Evolutionary conservation across 805 yeast species (phyloP).

Genomic region (Suhomyces sp.): DNA sequence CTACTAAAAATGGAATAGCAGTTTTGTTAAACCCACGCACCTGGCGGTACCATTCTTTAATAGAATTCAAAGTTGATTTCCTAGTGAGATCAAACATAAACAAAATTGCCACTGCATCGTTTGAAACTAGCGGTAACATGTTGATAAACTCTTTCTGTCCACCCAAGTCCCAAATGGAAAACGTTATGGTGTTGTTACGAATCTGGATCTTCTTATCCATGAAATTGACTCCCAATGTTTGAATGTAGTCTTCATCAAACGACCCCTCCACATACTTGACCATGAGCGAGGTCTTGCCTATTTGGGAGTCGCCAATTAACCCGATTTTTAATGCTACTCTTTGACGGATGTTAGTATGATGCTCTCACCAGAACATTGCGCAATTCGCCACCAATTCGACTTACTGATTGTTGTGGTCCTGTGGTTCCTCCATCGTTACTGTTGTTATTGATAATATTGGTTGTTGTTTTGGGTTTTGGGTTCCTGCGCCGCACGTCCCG

Average conservation of each 20-base stretch:
- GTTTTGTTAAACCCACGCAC: conserved; percentile 86
- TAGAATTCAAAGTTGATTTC: conserved; percentile 78
- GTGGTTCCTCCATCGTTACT: conserved; percentile 13
- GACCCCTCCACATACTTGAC: conserved; percentile 95
- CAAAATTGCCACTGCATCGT: conserved; percentile 87
- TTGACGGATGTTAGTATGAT: not conserved
- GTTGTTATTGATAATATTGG: conserved; percentile 1
- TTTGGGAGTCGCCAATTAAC: conserved; percentile 90
- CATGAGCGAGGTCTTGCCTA: conserved; percentile 95
- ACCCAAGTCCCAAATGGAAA: conserved; percentile 93
- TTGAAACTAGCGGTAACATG: conserved; percentile 89
- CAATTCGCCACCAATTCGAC: conserved; percentile 13
- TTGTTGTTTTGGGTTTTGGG: not conserved
- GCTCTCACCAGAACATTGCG: not conserved
- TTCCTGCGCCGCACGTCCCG: not conserved
- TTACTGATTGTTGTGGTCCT: conserved; percentile 38
- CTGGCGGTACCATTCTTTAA: conserved; percentile 93
- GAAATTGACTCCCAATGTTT: conserved; percentile 92
- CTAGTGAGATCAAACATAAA: conserved; percentile 88
- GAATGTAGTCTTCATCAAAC: conserved; percentile 88
- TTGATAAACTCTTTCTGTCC: conserved; percentile 94
- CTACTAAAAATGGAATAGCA: conserved; percentile 87
- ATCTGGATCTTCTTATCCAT: conserved; percentile 87
- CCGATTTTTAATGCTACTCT: conserved; percentile 81
- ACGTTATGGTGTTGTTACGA: conserved; percentile 82